Percentiles rank a stretch among this genome's conserved stretches.
Conservation (phyloP, 2,329 filamentous ascomycete genomes). For the Aspergillus nomiae region DNA sequence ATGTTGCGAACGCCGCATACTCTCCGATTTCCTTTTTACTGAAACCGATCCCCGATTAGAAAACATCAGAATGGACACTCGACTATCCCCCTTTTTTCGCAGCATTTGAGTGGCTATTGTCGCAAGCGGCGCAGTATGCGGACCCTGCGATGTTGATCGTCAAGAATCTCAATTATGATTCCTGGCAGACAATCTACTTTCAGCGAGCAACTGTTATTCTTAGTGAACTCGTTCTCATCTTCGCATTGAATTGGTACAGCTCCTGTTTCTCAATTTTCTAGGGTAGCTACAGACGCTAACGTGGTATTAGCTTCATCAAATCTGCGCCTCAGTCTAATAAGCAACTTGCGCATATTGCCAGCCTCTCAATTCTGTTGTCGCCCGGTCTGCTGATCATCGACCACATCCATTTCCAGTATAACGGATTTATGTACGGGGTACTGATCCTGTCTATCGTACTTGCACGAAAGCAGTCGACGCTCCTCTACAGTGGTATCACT, state of each 20-base stretch:
- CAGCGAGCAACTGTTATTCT: constrained; percentile 85
- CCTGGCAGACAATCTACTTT: constrained; percentile 92
- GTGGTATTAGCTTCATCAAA: constrained; percentile 67
- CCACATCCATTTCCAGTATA: constrained; percentile 99
- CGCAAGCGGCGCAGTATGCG: constrained; percentile 73
- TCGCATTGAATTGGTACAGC: constrained; percentile 73
- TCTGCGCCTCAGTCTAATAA: constrained; percentile 67
- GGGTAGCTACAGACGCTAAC: constrained; percentile 21
- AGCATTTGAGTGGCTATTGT: constrained; percentile 91
- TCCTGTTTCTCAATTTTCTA: background rate
- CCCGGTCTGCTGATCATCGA: constrained; percentile 96
- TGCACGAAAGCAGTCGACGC: constrained; percentile 72
- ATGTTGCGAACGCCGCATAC: constrained; percentile 17
- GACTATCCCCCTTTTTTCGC: constrained; percentile 99
- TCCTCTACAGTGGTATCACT: constrained; percentile 75
- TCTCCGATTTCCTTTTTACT: background rate
- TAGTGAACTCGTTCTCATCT: constrained; percentile 81
- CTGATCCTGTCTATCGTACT: constrained; percentile 83
- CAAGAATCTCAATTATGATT: constrained; percentile 80
- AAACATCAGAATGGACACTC: constrained; percentile 98
- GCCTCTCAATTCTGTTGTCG: constrained; percentile 85
- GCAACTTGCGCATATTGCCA: constrained; percentile 78
- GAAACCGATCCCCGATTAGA: constrained; percentile 44
- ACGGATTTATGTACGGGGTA: constrained; percentile 92
- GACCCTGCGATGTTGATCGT: constrained; percentile 83